Conservation (phyloP, 2,329 filamentous ascomycete genomes). For the Pseudocercospora fuligena region DNA sequence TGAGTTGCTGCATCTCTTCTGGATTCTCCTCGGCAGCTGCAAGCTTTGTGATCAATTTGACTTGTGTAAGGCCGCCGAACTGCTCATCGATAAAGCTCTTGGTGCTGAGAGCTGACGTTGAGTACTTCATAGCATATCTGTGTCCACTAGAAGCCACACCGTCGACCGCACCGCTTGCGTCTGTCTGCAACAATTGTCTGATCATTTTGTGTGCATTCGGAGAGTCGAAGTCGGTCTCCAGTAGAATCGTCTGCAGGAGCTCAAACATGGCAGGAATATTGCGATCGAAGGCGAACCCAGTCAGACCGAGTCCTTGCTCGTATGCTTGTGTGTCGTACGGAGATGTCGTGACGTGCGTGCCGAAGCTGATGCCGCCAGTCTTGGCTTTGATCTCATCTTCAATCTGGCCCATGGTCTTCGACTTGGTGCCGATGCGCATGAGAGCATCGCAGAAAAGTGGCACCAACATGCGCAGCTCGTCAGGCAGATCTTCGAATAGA, state of each 20-base stretch:
- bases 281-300: slow-evolving; percentile 84
- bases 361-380: slow-evolving; percentile 86
- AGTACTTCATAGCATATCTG: slow-evolving; percentile 80
- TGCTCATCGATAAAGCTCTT: slow-evolving; percentile 78
- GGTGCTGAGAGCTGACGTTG: slow-evolving; percentile 77
- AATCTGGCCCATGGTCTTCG: slow-evolving; percentile 88
- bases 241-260: slow-evolving; percentile 76
- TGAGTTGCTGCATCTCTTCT: slow-evolving; percentile 65
- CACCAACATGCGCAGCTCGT: slow-evolving; percentile 81
- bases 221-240: slow-evolving; percentile 88
- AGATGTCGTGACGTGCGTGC: slow-evolving; percentile 80
- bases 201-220: slow-evolving; percentile 81
- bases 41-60: slow-evolving; percentile 80
- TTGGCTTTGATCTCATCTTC: slow-evolving; percentile 96
- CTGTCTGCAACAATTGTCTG: slow-evolving; percentile 81
- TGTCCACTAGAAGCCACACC: slow-evolving; percentile 91
- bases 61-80: slow-evolving; percentile 86
- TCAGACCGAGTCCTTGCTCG: slow-evolving; percentile 81
- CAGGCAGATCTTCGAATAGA: slow-evolving; percentile 75
- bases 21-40: slow-evolving; percentile 75
- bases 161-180: slow-evolving; percentile 88
- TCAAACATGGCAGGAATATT: slow-evolving; percentile 93
- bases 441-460: slow-evolving; percentile 91
- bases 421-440: slow-evolving; percentile 88
- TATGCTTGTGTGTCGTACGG: slow-evolving; percentile 72